Evolutionary conservation across 2,329 filamentous ascomycete genomes (phyloP).

Genomic region (Cladosporium sp.): DNA sequence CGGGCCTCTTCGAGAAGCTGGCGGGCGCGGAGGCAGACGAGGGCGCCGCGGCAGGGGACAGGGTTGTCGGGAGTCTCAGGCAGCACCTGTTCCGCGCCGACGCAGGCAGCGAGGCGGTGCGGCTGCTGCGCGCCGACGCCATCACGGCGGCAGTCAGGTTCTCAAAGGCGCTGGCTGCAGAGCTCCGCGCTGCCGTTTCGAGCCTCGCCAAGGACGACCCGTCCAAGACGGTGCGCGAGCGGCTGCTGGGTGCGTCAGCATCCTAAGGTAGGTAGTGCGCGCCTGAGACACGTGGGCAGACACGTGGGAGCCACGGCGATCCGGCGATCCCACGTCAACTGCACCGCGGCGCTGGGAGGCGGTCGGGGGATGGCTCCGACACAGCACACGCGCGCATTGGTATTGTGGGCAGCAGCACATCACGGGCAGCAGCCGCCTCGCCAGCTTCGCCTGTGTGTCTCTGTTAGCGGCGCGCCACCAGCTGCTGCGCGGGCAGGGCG

Average conservation of each 20-base stretch:
- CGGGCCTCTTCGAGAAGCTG: conserved; percentile 15
- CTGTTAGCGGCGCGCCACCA: too few relatives aligned
- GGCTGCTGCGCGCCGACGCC: conserved; percentile 25
- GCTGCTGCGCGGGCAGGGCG: too few relatives aligned
- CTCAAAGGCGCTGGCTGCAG: conserved; percentile 14
- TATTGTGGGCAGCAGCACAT: too few relatives aligned
- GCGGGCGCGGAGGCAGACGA: neutral
- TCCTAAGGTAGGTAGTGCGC: neutral
- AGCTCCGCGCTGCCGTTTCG: conserved; percentile 16
- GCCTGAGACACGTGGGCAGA: neutral
- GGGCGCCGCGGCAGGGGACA: conserved; percentile 1
- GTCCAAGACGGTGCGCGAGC: conserved; percentile 19
- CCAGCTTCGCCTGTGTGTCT: too few relatives aligned
- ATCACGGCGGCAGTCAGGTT: conserved; percentile 18
- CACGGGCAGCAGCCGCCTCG: too few relatives aligned
- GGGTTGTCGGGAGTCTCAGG: conserved; percentile 15
- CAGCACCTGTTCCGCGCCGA: conserved; percentile 22
- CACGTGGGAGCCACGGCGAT: neutral
- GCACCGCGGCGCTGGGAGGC: conserved; percentile 1
- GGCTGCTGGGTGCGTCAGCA: conserved; percentile 8
- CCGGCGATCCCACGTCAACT: neutral
- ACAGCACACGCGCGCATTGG: too few relatives aligned
- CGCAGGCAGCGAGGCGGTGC: conserved; percentile 24
- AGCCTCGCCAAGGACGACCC: conserved; percentile 11
- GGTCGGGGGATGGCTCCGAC: conserved; percentile 5